Evolutionary conservation across 139 green algal genomes (phyloP).

Genomic region (Ettlia oleoabundans): DNA sequence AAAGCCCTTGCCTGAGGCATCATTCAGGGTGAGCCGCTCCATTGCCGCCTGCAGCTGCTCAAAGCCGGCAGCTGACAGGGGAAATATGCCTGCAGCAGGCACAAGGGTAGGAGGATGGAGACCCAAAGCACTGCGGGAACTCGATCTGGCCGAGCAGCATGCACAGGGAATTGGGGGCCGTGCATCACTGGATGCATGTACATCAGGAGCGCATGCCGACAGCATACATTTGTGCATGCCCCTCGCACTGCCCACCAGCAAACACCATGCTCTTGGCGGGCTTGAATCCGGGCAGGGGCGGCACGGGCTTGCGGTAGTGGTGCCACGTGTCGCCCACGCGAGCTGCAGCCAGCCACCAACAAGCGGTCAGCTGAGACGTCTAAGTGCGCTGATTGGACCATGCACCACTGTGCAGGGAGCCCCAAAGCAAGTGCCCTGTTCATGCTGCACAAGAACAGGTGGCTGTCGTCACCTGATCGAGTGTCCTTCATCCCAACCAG

Average conservation of each 20-base stretch:
- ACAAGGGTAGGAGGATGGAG: too few relatives aligned
- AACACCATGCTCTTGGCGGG: constrained; percentile 89
- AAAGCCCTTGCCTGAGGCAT: constrained; percentile 80
- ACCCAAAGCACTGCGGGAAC: neutral
- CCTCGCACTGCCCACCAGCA: constrained; percentile 61
- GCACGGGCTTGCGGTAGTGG: constrained; percentile 6
- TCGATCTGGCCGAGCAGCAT: neutral
- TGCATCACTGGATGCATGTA: neutral
- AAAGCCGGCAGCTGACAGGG: constrained; percentile 68
- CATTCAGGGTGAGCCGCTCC: constrained; percentile 89
- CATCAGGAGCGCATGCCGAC: too few relatives aligned
- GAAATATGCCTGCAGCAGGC: constrained; percentile 67
- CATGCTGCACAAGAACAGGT: too few relatives aligned
- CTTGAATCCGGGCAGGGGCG: constrained; percentile 79
- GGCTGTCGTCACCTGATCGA: too few relatives aligned
- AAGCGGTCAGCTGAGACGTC: too few relatives aligned
- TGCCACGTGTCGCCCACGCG: constrained; percentile 88
- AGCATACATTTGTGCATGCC: neutral
- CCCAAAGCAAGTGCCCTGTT: too few relatives aligned
- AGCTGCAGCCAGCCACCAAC: too few relatives aligned
- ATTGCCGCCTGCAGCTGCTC: constrained; percentile 74
- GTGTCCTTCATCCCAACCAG: constrained; percentile 89
- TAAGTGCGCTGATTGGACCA: too few relatives aligned
- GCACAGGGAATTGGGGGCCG: neutral
- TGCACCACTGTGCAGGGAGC: too few relatives aligned